These are phyloP conservation scores for Gracilaria domingensis DNA, from an alignment of 23 red algal genomes.

Conservation along the genomic window DNA sequence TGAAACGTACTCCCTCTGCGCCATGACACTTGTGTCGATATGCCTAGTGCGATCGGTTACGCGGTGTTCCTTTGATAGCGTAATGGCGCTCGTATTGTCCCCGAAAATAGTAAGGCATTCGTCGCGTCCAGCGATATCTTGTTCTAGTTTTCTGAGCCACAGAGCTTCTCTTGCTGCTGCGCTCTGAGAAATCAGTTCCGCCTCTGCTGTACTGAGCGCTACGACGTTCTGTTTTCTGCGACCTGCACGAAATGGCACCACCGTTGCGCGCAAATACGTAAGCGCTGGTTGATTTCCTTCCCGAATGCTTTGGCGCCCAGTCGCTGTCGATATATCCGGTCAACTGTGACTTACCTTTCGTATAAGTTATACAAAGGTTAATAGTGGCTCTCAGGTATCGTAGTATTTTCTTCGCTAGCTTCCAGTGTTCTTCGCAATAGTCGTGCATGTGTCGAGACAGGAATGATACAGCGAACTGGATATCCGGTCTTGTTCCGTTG, in stretches of 20 bases:
- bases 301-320: background rate
- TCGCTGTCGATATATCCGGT: background rate
- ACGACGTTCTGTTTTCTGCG: background rate
- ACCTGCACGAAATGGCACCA: background rate
- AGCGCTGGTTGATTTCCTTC: background rate
- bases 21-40: too few species aligned
- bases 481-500: constrained; percentile 34
- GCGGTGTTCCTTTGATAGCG: too few species aligned
- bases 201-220: background rate
- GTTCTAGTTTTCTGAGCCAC: background rate
- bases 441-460: constrained; percentile 37
- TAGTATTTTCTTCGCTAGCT: constrained; percentile 33
- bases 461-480: constrained; percentile 14
- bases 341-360: constrained; percentile 1
- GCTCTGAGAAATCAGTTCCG: background rate
- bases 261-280: background rate
- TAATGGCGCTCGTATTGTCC: too few species aligned
- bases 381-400: constrained; percentile 29
- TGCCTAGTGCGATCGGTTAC: too few species aligned
- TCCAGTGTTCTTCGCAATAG: constrained; percentile 17
- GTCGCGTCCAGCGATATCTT: too few species aligned
- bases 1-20: too few species aligned
- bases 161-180: background rate
- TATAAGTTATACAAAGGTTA: constrained; percentile 19
- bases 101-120: too few species aligned